A percentile compares a stretch with the other conserved stretches of the same genome.
These are phyloP conservation scores for Fusarium sp. DNA, from an alignment of 2,329 filamentous ascomycete species.

Conservation along the genomic window DNA sequence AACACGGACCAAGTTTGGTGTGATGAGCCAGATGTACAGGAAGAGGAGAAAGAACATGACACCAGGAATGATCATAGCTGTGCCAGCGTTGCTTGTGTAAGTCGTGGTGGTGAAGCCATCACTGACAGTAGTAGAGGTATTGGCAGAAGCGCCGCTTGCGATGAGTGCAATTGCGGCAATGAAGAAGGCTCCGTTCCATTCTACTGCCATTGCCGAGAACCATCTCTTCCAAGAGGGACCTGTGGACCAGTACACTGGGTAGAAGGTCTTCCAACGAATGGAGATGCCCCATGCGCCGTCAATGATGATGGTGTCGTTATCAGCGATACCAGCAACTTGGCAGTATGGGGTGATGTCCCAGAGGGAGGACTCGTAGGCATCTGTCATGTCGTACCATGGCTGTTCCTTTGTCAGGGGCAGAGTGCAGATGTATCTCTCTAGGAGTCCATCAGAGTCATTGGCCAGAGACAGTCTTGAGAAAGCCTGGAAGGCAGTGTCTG, in stretches of 20 bases:
- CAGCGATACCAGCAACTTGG: slow-evolving; percentile 50
- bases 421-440: slow-evolving; percentile 50
- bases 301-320: slow-evolving; percentile 50
- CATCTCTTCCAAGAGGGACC: slow-evolving; percentile 42
- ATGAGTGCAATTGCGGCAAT: slow-evolving; percentile 40
- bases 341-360: slow-evolving; percentile 51
- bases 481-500: slow-evolving; percentile 51
- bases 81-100: not conserved
- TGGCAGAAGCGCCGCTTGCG: slow-evolving; percentile 16
- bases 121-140: not conserved
- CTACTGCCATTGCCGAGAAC: slow-evolving; percentile 26
- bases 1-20: slow-evolving; percentile 41
- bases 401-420: slow-evolving; percentile 41
- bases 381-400: slow-evolving; percentile 48
- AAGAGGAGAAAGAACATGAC: slow-evolving; percentile 43
- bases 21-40: slow-evolving; percentile 40
- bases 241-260: slow-evolving; percentile 45
- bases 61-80: slow-evolving; percentile 28
- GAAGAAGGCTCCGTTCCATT: slow-evolving; percentile 40
- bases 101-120: not conserved
- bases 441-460: slow-evolving; percentile 51
- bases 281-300: slow-evolving; percentile 49
- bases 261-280: slow-evolving; percentile 50
- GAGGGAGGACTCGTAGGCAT: slow-evolving; percentile 47
- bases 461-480: slow-evolving; percentile 52